These are phyloP conservation scores for Pseudomassariella vexata DNA, from an alignment of 2,329 filamentous ascomycete genomes.

Conservation along the genomic window DNA sequence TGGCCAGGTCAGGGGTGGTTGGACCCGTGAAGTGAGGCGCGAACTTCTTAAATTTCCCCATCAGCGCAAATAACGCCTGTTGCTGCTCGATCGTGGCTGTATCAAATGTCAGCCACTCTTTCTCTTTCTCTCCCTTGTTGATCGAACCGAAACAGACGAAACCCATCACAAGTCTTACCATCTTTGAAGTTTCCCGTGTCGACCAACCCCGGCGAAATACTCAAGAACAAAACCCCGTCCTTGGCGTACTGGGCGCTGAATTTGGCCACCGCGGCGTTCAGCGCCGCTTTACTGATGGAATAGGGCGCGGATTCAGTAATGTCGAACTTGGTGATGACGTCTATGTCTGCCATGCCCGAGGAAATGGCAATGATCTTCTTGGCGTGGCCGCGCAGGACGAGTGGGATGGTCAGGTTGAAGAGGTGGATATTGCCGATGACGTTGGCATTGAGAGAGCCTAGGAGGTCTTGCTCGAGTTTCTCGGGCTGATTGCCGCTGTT, in stretches of 20 bases:
- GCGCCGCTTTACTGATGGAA: conserved; percentile 26
- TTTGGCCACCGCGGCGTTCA: conserved; percentile 25
- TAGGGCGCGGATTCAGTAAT: conserved; percentile 37
- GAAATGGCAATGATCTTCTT: conserved; percentile 50
- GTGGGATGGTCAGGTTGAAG: conserved; percentile 44
- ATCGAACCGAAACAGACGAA: too few relatives aligned
- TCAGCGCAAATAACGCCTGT: conserved; percentile 7
- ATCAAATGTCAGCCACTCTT: too few relatives aligned
- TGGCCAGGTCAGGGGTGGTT: conserved; percentile 13
- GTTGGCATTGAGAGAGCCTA: conserved; percentile 30
- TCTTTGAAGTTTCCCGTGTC: conserved; percentile 13
- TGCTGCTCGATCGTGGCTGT: too few relatives aligned
- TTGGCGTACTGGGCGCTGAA: conserved; percentile 34
- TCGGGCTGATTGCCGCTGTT: conserved; percentile 7
- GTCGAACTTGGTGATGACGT: conserved; percentile 16
- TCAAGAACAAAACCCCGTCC: conserved; percentile 38
- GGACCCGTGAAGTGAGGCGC: conserved; percentile 19
- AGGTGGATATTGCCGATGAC: conserved; percentile 44
- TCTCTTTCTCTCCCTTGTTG: too few relatives aligned
- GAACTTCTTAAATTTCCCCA: conserved; percentile 12
- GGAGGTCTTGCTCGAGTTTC: conserved; percentile 8
- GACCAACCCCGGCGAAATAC: conserved; percentile 37
- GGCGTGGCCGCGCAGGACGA: conserved; percentile 38
- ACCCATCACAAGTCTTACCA: too few relatives aligned
- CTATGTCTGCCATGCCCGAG: conserved; percentile 38